Conservation (phyloP, 495 filamentous ascomycete species). For the Aspergillus olivimuriae region DNA sequence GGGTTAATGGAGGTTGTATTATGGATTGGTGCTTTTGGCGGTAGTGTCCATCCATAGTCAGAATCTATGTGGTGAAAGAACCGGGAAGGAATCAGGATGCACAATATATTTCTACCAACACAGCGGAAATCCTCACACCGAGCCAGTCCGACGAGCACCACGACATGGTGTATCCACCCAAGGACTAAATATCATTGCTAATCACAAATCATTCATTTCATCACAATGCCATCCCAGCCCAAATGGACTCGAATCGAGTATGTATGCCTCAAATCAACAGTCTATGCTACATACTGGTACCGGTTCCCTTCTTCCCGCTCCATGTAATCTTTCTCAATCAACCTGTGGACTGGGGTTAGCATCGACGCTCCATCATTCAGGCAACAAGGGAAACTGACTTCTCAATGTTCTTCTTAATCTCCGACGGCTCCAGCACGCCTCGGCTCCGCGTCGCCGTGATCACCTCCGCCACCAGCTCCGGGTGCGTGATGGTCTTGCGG, state of each 20-base stretch:
- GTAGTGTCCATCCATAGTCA: too few species aligned
- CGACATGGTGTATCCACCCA: too few species aligned
- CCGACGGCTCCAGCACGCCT: slow-evolving; percentile 72
- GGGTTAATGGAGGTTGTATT: too few species aligned
- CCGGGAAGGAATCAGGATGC: too few species aligned
- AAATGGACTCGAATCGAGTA: neutral
- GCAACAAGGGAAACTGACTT: slow-evolving; percentile 50
- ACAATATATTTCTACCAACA: too few species aligned
- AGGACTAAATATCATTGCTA: too few species aligned
- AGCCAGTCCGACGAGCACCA: too few species aligned
- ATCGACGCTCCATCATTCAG: neutral
- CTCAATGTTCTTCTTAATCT: slow-evolving; percentile 96
- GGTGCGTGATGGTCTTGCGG: slow-evolving; percentile 75
- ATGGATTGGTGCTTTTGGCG: too few species aligned
- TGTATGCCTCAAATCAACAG: neutral
- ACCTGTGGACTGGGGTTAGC: slow-evolving; percentile 33
- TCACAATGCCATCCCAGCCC: too few species aligned
- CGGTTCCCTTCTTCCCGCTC: slow-evolving; percentile 70
- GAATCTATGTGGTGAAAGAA: too few species aligned
- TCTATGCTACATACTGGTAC: slow-evolving; percentile 79
- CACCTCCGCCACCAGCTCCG: slow-evolving; percentile 75
- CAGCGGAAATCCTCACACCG: too few species aligned
- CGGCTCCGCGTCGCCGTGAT: slow-evolving; percentile 82
- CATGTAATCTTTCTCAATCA: slow-evolving; percentile 96
- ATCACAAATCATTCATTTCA: too few species aligned